phyloP scores from a whole-genome alignment of 495 filamentous ascomycete genomes.

The Podospora appendiculata region DNA sequence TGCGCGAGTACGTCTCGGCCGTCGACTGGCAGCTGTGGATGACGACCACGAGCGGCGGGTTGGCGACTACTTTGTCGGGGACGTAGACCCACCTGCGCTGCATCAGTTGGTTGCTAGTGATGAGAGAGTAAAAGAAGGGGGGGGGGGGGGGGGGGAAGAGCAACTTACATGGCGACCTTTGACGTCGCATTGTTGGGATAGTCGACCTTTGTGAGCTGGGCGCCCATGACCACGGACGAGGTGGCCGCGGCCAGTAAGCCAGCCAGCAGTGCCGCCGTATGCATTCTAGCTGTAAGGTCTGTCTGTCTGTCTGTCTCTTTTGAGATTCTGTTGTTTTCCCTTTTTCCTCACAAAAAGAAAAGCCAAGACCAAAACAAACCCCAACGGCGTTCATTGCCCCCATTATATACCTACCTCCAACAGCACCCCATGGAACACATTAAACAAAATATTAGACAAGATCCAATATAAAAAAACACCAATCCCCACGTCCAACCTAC shows the following conservation, averaged over 20 bases:
- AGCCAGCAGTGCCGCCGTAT: background rate
- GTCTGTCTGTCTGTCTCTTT: background rate
- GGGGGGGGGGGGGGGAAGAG: background rate
- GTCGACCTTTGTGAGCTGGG: slow-evolving; percentile 28
- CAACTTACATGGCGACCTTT: slow-evolving; percentile 28
- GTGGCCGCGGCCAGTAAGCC: background rate
- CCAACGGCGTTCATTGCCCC: background rate
- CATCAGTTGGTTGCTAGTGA: background rate
- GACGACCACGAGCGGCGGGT: slow-evolving; percentile 46
- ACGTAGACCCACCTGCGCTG: slow-evolving; percentile 41
- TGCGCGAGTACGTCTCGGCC: slow-evolving; percentile 43
- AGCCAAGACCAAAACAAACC: background rate
- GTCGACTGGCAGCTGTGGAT: slow-evolving; percentile 51
- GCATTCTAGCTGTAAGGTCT: too few species aligned
- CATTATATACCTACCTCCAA: too few species aligned
- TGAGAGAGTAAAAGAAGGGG: background rate
- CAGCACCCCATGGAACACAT: too few species aligned
- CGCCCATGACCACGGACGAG: slow-evolving; percentile 2
- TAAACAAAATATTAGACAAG: too few species aligned
- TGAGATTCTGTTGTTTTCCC: too few species aligned
- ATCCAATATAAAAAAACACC: too few species aligned
- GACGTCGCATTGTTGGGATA: slow-evolving; percentile 33
- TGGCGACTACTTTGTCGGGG: slow-evolving; percentile 42
- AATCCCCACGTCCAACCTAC: too few species aligned
- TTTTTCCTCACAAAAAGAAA: too few species aligned